Percentiles rank a stretch among this genome's conserved stretches.
Evolutionary conservation across 148 eudicot genomes (phyloP).

Genomic region (Rhododendron ovatum): DNA sequence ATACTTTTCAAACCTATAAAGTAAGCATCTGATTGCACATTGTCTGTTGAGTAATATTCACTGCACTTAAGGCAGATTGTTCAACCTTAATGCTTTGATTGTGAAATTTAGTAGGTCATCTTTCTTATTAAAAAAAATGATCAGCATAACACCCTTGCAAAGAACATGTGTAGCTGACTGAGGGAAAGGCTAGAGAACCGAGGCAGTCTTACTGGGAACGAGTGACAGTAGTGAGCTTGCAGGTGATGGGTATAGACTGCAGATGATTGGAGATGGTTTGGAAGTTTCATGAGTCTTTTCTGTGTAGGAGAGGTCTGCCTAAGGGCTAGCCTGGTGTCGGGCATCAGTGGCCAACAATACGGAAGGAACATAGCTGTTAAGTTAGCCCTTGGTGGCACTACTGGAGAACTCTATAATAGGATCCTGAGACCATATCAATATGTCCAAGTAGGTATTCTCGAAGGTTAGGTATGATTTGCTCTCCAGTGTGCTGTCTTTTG

Average conservation of each 20-base stretch:
- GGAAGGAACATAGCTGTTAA: neutral
- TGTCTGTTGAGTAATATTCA: neutral
- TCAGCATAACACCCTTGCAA: neutral
- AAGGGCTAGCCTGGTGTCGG: neutral
- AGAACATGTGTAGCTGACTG: neutral
- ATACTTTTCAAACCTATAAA: conserved; percentile 96
- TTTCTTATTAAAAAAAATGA: neutral
- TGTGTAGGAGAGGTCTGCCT: neutral
- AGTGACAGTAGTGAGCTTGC: neutral
- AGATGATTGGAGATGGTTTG: neutral
- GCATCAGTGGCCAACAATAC: neutral
- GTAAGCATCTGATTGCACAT: conserved; percentile 38
- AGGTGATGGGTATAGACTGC: neutral
- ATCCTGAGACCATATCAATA: neutral
- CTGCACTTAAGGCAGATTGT: neutral
- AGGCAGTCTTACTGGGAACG: neutral
- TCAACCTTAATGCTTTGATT: neutral
- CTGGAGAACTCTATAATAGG: neutral
- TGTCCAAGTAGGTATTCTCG: neutral
- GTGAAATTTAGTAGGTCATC: neutral
- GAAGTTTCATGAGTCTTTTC: neutral
- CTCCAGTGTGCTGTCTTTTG: neutral
- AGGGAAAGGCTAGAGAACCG: neutral
- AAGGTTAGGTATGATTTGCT: neutral
- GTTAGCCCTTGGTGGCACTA: neutral